Base-by-base conservation (phyloP, 208 protist species). In the Trypanosoma theileri region DNA sequence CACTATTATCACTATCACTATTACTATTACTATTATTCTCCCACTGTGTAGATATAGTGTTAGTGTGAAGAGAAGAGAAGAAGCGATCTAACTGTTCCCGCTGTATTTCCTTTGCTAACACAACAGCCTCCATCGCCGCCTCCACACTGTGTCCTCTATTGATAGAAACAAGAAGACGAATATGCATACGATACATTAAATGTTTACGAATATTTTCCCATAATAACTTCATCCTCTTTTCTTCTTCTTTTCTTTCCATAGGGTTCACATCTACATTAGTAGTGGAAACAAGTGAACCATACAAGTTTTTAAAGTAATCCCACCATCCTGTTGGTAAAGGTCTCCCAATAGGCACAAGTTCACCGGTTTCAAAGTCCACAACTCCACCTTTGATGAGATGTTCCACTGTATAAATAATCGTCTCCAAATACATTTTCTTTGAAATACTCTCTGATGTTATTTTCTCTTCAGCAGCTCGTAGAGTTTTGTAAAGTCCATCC, bases 151-250 rank as follows among this genome's bases (percentile, higher is more conserved):
- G 70, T 12, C 71, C 77, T 26, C 91, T 58, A 72, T 96, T 94
- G 42, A 94, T 72, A 7, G 85, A 92, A 14, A 96, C 57, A n/a
- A 96, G 68, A n/a, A 94, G 78, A 8, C 85, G 82, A 51, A 94
- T 70, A 69, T 91, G 85, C 82, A 91, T 85, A n/a, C 22, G 19
- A 40, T 66, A 52, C 17, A 65, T 35, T 14, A 84, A 42, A 21
- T 50, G 35, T 4, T 61, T 19, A 17, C 28, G 54, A 17, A 80
- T 19, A 2, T 50, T 35, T 19, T n/a, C 21, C 60, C 53, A 82
- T 0, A 46, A 54, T 6, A 41, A 21, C 50, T 59, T 40, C 53
- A 51, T 14, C 35, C n/a, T 35, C 45, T 22, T 54, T 35, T 24
- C 48, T 12, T 17, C 22, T 11, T 16, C 61, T 35, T 0, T 24